These are phyloP conservation scores for Cetradonia linearis DNA, from an alignment of 495 filamentous ascomycete species.

Conservation along the genomic window DNA sequence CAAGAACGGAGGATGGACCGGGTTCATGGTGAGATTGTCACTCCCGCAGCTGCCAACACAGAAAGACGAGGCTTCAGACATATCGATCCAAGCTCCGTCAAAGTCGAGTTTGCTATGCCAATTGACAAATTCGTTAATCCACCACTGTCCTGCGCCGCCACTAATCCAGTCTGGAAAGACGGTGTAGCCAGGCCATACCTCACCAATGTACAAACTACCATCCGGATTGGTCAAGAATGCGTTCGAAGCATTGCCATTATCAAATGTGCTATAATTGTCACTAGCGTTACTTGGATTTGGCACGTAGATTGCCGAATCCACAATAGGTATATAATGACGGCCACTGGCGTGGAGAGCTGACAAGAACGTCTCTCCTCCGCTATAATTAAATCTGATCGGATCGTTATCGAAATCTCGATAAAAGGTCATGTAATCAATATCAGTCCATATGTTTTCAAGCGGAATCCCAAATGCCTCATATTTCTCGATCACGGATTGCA, in stretches of 20 bases:
- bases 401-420: constrained; percentile 54
- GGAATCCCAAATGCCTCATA: constrained; percentile 53
- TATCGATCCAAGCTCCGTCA: constrained; percentile 56
- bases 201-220: constrained; percentile 51
- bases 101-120: constrained; percentile 51
- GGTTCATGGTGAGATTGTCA: constrained; percentile 57
- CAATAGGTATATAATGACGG: constrained; percentile 72
- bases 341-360: constrained; percentile 51
- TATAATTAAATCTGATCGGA: constrained; percentile 37
- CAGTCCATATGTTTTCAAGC: constrained; percentile 57
- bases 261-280: constrained; percentile 59
- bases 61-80: constrained; percentile 65
- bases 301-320: constrained; percentile 74
- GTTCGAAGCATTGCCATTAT: constrained; percentile 52
- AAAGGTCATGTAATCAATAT: constrained; percentile 50
- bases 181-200: constrained; percentile 57
- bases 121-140: constrained; percentile 54
- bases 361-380: constrained; percentile 50
- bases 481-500: constrained; percentile 47
- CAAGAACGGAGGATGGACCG: constrained; percentile 55
- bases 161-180: constrained; percentile 57
- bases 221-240: constrained; percentile 56
- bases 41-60: constrained; percentile 71
- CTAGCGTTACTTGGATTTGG: constrained; percentile 61
- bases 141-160: constrained; percentile 52